phyloP scores from a whole-genome alignment of 2,329 filamentous ascomycete species.

The Drechslera avenae region DNA sequence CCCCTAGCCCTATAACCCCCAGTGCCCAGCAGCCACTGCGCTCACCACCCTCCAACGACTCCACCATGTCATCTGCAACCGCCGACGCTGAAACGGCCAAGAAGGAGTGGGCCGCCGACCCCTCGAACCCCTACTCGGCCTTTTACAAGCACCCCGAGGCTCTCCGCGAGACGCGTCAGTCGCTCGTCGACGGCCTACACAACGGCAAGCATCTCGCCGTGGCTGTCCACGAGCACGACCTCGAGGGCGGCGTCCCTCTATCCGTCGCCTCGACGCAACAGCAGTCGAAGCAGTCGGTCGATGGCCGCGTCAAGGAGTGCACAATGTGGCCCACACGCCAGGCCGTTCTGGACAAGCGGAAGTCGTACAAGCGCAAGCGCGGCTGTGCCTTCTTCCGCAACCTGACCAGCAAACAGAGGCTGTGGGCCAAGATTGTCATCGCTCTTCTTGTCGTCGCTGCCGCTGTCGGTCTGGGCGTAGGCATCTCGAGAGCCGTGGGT shows the following conservation, averaged over 20 bases:
- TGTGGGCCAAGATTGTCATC: constrained; percentile 53
- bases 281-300: constrained; percentile 48
- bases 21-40: constrained; percentile 27
- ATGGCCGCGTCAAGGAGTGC: constrained; percentile 54
- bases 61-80: constrained; percentile 41
- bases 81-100: constrained; percentile 33
- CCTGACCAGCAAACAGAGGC: constrained; percentile 51
- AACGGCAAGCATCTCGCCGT: constrained; percentile 41
- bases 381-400: constrained; percentile 50
- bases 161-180: constrained; percentile 51
- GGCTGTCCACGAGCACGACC: constrained; percentile 48
- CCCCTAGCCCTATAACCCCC: constrained; percentile 21
- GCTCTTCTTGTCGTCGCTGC: constrained; percentile 53
- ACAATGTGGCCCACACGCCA: constrained; percentile 58
- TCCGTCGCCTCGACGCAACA: constrained; percentile 48
- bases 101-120: constrained; percentile 40
- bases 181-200: constrained; percentile 42
- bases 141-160: constrained; percentile 56
- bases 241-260: constrained; percentile 45
- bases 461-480: constrained; percentile 55
- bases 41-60: constrained; percentile 42
- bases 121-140: constrained; percentile 51
- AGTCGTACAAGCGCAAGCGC: constrained; percentile 45
- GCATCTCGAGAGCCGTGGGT: constrained; percentile 56
- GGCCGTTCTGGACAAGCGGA: constrained; percentile 53